phyloP scores from a whole-genome alignment of 768 basidiomycete genomes.

The Boletus huronensis region DNA sequence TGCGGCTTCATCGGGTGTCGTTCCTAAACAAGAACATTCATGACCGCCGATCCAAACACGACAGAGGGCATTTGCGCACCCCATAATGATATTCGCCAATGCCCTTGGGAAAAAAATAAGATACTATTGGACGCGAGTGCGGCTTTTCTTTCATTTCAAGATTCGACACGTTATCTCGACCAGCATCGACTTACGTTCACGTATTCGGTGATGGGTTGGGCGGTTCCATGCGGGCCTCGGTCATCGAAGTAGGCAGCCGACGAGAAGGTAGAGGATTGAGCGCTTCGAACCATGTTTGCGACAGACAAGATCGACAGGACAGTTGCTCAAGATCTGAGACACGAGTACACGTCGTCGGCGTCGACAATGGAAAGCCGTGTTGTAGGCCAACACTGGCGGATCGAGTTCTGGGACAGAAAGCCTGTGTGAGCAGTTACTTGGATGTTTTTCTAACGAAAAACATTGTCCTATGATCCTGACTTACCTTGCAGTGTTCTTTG shows the following conservation, averaged over 20 bases:
- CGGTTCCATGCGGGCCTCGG: conserved; percentile 63
- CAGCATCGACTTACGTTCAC: conserved; percentile 55
- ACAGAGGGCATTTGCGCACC: conserved; percentile 42
- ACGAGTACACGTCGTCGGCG: neutral
- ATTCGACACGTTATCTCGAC: neutral
- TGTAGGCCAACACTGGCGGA: neutral
- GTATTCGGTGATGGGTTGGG: conserved; percentile 76
- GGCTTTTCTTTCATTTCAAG: conserved; percentile 27
- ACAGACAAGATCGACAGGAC: neutral
- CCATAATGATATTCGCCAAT: conserved; percentile 97
- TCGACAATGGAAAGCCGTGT: neutral
- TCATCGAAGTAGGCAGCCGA: conserved; percentile 73
- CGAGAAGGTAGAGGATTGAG: conserved; percentile 60
- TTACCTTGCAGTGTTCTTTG: neutral
- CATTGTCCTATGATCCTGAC: neutral
- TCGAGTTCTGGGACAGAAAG: neutral
- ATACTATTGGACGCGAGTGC: conserved; percentile 70
- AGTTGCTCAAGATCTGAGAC: neutral
- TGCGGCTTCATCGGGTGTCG: conserved; percentile 99
- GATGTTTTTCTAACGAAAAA: too few species aligned
- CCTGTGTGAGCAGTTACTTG: neutral
- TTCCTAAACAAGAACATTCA: conserved; percentile 53
- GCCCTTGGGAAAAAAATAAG: conserved; percentile 93
- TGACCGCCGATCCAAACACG: conserved; percentile 1
- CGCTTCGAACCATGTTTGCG: conserved; percentile 34